A percentile compares a stretch with the other conserved stretches of the same genome.
Evolutionary conservation across 192 early-diverging fungal species (phyloP).

Genomic region (Oehlia diaphana): DNA sequence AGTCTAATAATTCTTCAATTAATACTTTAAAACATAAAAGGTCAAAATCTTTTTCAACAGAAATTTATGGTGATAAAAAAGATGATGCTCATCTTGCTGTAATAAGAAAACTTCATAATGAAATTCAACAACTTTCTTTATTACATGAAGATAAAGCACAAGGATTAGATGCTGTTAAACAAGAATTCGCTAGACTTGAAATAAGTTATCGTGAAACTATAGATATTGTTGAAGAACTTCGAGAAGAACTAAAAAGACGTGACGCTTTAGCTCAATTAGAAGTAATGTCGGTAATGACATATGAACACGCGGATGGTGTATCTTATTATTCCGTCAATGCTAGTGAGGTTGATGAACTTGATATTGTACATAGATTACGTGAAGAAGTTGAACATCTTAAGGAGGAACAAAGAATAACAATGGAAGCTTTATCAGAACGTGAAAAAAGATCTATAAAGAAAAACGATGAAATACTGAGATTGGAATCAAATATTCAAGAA

Average conservation of each 20-base stretch:
- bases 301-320: not conserved
- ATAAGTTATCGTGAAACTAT: conserved; percentile 27
- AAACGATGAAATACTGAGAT: not conserved
- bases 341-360: conserved; percentile 20
- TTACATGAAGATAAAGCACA: conserved; percentile 27
- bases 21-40: conserved; percentile 1
- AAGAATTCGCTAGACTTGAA: conserved; percentile 25
- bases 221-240: conserved; percentile 27
- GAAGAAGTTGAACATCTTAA: conserved; percentile 24
- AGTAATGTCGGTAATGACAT: conserved; percentile 18
- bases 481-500: not conserved
- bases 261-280: conserved; percentile 15
- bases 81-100: not conserved
- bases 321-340: not conserved
- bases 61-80: conserved; percentile 19
- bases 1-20: not conserved
- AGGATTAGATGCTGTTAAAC: conserved; percentile 20
- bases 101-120: conserved; percentile 19
- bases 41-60: conserved; percentile 11
- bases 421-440: conserved; percentile 16
- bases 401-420: conserved; percentile 10
- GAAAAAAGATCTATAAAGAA: not conserved
- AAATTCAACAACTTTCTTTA: conserved; percentile 24
- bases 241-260: conserved; percentile 25
- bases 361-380: conserved; percentile 16